Evolutionary conservation across 2,329 filamentous ascomycete genomes (phyloP).

Genomic region (Xylariaceae sp.): DNA sequence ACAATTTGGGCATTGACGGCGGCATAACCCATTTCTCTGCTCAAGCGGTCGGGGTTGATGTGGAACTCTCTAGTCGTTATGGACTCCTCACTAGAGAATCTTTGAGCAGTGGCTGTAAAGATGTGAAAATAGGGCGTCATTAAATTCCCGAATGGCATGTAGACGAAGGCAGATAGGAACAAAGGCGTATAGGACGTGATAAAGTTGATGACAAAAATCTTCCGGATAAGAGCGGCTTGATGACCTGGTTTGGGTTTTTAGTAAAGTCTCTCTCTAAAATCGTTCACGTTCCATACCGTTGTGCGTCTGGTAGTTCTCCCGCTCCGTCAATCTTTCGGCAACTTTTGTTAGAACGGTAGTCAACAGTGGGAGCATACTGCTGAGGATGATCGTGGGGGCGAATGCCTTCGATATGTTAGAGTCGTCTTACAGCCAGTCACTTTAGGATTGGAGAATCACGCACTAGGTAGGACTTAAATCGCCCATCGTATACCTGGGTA

Average conservation of each 20-base stretch:
- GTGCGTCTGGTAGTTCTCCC: slow-evolving; percentile 88
- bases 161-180: slow-evolving; percentile 90
- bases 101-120: slow-evolving; percentile 67
- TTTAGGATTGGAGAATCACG: slow-evolving; percentile 28
- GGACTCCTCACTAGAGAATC: slow-evolving; percentile 70
- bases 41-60: slow-evolving; percentile 77
- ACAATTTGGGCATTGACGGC: slow-evolving; percentile 91
- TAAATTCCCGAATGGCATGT: slow-evolving; percentile 81
- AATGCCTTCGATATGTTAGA: slow-evolving; percentile 56
- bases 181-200: slow-evolving; percentile 91
- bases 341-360: slow-evolving; percentile 68
- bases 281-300: slow-evolving; percentile 43
- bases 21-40: slow-evolving; percentile 91
- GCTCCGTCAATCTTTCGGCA: slow-evolving; percentile 70
- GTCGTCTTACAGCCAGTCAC: slow-evolving; percentile 6
- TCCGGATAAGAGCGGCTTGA: slow-evolving; percentile 77
- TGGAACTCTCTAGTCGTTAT: slow-evolving; percentile 62
- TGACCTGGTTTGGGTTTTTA: slow-evolving; percentile 48
- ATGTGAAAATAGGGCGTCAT: slow-evolving; percentile 83
- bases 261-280: slow-evolving; percentile 13
- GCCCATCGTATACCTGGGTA: slow-evolving; percentile 85
- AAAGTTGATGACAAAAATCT: slow-evolving; percentile 94
- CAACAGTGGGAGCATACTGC: slow-evolving; percentile 71
- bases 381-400: slow-evolving; percentile 82
- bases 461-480: slow-evolving; percentile 78